These are phyloP conservation scores for Chalara sp. DNA, from an alignment of 2,329 filamentous ascomycete genomes.

Conservation along the genomic window DNA sequence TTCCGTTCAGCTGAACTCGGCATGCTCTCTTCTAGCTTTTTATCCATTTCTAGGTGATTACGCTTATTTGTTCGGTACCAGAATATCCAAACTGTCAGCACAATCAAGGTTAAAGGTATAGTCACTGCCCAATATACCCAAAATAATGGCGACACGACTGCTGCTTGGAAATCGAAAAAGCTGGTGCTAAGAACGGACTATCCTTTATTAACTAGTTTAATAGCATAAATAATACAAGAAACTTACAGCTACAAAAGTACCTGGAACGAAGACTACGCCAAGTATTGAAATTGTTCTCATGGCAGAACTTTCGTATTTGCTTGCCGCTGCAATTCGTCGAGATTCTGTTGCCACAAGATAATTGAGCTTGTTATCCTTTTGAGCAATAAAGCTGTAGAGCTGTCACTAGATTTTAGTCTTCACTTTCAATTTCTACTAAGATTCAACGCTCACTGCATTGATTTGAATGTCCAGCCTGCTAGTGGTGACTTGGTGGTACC, in stretches of 20 bases:
- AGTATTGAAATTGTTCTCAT: slow-evolving; percentile 14
- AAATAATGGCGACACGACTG: slow-evolving; percentile 37
- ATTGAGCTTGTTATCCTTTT: neutral
- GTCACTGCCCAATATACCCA: slow-evolving; percentile 59
- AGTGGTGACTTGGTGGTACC: neutral
- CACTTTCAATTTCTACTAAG: too few relatives aligned
- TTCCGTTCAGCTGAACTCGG: neutral
- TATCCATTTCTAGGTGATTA: neutral
- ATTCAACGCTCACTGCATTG: neutral
- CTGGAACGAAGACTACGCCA: slow-evolving; percentile 13
- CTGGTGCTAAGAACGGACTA: slow-evolving; percentile 2
- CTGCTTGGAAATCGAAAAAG: slow-evolving; percentile 4
- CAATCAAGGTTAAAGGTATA: slow-evolving; percentile 43
- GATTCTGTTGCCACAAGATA: neutral
- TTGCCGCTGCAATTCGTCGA: neutral
- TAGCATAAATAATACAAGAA: neutral
- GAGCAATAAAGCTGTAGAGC: neutral
- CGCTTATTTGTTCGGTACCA: neutral
- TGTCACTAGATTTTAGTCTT: neutral
- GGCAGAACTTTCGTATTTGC: slow-evolving; percentile 6
- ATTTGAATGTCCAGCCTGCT: neutral
- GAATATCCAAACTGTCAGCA: neutral
- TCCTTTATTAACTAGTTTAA: neutral
- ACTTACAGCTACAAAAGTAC: slow-evolving; percentile 13
- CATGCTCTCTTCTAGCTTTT: neutral